Evolutionary conservation across 2,329 filamentous ascomycete species (phyloP).

Genomic region (Verticillium albo-atrum): DNA sequence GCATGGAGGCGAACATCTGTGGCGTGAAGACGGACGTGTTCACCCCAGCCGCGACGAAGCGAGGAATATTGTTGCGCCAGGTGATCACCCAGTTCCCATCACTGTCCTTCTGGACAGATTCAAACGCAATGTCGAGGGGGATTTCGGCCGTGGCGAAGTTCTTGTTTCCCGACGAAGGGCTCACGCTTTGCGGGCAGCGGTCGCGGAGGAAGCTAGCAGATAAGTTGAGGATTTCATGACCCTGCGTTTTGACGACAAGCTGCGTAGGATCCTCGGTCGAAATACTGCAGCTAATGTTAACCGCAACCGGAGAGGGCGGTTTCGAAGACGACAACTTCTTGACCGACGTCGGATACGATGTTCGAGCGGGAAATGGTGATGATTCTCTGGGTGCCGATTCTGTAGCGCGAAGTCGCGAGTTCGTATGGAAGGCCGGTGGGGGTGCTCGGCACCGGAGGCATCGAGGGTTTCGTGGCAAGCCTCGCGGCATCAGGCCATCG

Average conservation of each 20-base stretch:
- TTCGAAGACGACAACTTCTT: too few relatives aligned
- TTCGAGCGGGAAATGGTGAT: too few relatives aligned
- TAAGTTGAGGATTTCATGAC: background rate
- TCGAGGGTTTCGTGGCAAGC: background rate
- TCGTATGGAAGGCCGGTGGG: background rate
- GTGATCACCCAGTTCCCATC: constrained; percentile 47
- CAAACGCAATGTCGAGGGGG: constrained; percentile 25
- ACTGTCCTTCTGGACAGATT: constrained; percentile 20
- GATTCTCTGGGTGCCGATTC: background rate
- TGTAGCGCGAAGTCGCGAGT: background rate
- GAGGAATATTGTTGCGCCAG: constrained; percentile 50
- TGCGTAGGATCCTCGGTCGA: background rate
- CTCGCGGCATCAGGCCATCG: background rate
- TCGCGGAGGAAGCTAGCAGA: constrained; percentile 41
- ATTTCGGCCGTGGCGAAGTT: constrained; percentile 41
- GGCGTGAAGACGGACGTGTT: constrained; percentile 31
- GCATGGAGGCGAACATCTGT: constrained; percentile 16
- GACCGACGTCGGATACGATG: too few relatives aligned
- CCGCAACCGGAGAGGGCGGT: too few relatives aligned
- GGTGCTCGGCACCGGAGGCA: background rate
- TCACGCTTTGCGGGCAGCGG: constrained; percentile 46
- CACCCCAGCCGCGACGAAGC: constrained; percentile 18
- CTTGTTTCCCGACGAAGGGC: constrained; percentile 57
- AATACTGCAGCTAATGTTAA: background rate
- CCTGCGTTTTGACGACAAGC: background rate